Evolutionary conservation across 148 eudicot genomes (phyloP).

Genomic region (Camellia granthamiana): DNA sequence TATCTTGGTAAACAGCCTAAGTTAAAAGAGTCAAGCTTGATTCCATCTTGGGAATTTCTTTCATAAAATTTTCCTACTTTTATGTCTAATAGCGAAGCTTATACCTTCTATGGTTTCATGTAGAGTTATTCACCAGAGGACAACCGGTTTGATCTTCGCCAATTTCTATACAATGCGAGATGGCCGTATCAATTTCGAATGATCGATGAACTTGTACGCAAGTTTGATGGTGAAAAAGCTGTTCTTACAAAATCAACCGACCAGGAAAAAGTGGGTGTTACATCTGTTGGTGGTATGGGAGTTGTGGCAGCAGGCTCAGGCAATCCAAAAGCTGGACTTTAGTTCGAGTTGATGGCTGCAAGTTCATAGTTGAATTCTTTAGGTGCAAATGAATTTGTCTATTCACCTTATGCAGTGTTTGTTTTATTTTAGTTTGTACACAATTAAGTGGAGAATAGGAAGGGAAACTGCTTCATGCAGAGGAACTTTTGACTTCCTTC

Average conservation of each 20-base stretch:
- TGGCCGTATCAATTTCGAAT: conserved; percentile 93
- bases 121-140: conserved; percentile 98
- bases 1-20: conserved; percentile 17
- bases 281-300: conserved; percentile 67
- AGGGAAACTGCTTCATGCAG: too few species aligned
- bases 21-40: background rate
- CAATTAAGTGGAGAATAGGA: too few species aligned
- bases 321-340: conserved; percentile 72
- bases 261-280: conserved; percentile 24
- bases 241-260: conserved; percentile 30
- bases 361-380: background rate
- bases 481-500: background rate
- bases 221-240: conserved; percentile 46
- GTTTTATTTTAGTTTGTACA: too few species aligned
- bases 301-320: conserved; percentile 83
- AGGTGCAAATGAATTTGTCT: background rate
- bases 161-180: conserved; percentile 82
- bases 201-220: conserved; percentile 72
- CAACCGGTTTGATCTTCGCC: conserved; percentile 91
- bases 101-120: conserved; percentile 7
- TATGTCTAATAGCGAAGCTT: background rate
- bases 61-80: too few species aligned
- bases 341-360: conserved; percentile 9
- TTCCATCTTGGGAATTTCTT: background rate
- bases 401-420: too few species aligned